Base-by-base conservation (phyloP, 495 filamentous ascomycete genomes). In the Friedmanniomyces endolithicus region DNA sequence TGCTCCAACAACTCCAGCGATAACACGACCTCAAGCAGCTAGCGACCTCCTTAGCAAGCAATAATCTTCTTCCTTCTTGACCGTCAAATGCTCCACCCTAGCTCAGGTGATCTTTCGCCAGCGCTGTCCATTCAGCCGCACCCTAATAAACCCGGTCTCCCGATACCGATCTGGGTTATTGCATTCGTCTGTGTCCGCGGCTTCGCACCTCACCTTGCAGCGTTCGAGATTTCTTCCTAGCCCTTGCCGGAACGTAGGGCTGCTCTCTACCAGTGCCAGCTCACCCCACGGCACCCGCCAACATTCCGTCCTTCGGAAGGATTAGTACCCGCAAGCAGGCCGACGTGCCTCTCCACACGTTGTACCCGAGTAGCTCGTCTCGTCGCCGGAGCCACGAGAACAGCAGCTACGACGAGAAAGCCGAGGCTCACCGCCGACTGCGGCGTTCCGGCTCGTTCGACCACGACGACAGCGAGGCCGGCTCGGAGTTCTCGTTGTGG, bases 401-500 rank as follows among this genome's bases (percentile, higher is more conserved):
- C 27, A 53, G 52, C 50, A 49, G 48, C 48, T 3, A 48, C 47
- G 48, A 60, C 45, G 39, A 53, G 24, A n/a, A 25, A 9, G 34
- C 2, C 6, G 48, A 40, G 1, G 33, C 37, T 29, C 55, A 37
- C 16, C 16, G 29, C 25, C 55, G 55, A 1, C 27, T 57, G 20
- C n/a, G 46, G 53, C 19, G 34, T 16, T 49, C 45, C n/a, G 44
- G 29, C 8, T 47, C 40, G 24, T 41, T 33, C 43, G 39, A 50
- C 50, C n/a, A 54, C 50, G 47, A 50, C 17, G 47, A 34, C 24
- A 34, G 29, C 68, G 84, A 82, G 52, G 74, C 70, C 62, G 80
- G 77, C 64, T 87, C 85, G 50, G 82, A 84, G 61, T 84, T 85
- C 68, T 90, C 87, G 27, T 69, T 79, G 52, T 95, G 88, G 89